Evolutionary conservation across 1,284 basidiomycete genomes (phyloP).

Genomic region (Cutaneotrichosporon sp.): DNA sequence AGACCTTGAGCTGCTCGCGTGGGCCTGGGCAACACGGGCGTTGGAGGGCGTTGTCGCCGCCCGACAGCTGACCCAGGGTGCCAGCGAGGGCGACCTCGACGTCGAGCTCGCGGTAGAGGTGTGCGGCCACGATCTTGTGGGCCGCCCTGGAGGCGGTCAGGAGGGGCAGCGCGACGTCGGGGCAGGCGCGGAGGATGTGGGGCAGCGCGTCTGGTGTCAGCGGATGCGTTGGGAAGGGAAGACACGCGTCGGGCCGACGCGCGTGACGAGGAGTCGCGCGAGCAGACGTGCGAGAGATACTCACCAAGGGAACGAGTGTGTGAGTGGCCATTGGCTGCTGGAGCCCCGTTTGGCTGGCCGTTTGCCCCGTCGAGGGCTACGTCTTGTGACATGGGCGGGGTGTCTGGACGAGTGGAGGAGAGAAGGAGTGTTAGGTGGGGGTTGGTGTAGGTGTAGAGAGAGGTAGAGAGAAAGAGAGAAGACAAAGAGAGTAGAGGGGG

Average conservation of each 20-base stretch:
- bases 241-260: background rate
- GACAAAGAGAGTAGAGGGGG: background rate
- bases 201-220: conserved; percentile 17
- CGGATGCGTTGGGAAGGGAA: background rate
- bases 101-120: conserved; percentile 18
- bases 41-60: background rate
- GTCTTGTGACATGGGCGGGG: background rate
- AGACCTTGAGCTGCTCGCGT: conserved; percentile 10
- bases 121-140: background rate
- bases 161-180: background rate
- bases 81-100: conserved; percentile 22
- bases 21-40: conserved; percentile 19
- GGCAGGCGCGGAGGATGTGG: conserved; percentile 9
- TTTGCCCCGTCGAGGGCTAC: background rate
- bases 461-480: background rate
- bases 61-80: conserved; percentile 5
- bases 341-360: background rate
- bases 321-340: background rate
- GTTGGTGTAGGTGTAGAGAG: background rate
- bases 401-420: no score
- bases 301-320: conserved; percentile 4
- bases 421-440: background rate
- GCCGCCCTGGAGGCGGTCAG: conserved; percentile 15
- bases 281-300: background rate
- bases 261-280: background rate